Conservation (phyloP, 192 early-diverging fungal genomes). For the Gaertneriomyces semiglobifer region DNA sequence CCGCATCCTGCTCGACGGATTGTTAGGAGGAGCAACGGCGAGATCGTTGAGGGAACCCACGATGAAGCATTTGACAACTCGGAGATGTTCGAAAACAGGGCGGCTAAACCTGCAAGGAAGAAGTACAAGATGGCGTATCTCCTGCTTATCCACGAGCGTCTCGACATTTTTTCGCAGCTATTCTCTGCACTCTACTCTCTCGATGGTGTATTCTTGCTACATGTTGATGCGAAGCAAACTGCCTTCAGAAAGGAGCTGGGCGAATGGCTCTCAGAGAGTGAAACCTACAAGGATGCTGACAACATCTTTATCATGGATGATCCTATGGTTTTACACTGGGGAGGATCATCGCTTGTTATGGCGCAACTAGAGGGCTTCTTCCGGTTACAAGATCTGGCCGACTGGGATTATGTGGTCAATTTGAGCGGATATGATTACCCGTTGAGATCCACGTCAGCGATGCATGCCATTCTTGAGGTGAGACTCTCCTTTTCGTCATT, state of each 20-base stretch:
- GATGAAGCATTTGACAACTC: no score
- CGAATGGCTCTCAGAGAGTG: conserved; percentile 22
- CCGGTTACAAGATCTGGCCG: conserved; percentile 49
- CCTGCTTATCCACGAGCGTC: conserved; percentile 44
- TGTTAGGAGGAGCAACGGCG: no score
- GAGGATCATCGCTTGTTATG: conserved; percentile 43
- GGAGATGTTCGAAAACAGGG: no score
- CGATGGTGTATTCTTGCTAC: conserved; percentile 42
- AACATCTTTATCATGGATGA: conserved; percentile 24
- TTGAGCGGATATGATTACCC: conserved; percentile 44
- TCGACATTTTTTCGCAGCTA: conserved; percentile 26
- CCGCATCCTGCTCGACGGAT: no score
- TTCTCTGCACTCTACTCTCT: conserved; percentile 42
- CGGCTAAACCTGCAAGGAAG: not conserved
- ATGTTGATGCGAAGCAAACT: conserved; percentile 39
- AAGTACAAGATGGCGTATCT: conserved; percentile 48
- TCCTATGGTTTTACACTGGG: conserved; percentile 40
- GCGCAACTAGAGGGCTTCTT: conserved; percentile 47
- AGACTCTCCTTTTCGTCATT: not conserved
- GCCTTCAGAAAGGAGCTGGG: conserved; percentile 21
- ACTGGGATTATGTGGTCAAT: conserved; percentile 55
- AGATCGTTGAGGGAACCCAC: no score
- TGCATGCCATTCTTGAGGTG: conserved; percentile 22
- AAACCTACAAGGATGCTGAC: conserved; percentile 8
- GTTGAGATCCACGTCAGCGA: conserved; percentile 33